Conservation (phyloP, 75 land plant species). For the Pinus albicaulis region DNA sequence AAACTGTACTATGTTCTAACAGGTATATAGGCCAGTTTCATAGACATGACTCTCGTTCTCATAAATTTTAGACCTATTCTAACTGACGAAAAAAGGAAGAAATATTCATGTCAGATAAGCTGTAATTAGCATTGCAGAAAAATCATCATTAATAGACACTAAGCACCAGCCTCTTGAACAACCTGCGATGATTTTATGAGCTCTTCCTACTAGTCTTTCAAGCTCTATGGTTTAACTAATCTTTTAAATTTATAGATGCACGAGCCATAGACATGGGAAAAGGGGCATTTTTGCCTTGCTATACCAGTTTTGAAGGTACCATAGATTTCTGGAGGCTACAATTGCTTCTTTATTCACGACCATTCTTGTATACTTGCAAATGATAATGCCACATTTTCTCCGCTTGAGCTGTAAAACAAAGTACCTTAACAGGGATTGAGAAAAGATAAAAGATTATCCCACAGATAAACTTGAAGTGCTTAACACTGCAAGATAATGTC, state of each 20-base stretch:
- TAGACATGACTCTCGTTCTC: background rate
- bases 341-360: background rate
- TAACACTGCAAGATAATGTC: background rate
- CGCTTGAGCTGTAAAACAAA: slow-evolving; percentile 5
- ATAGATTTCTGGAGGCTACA: background rate
- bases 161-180: too few species aligned
- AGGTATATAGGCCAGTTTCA: background rate
- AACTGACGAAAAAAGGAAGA: background rate
- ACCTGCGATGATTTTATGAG: background rate
- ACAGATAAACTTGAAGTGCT: background rate
- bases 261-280: background rate
- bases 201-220: background rate
- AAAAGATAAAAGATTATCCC: background rate
- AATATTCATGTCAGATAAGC: background rate
- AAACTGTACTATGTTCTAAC: background rate
- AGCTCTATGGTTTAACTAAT: background rate
- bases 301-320: slow-evolving; percentile 1
- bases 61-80: background rate
- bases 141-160: background rate
- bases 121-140: background rate
- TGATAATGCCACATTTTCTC: slow-evolving; percentile 1
- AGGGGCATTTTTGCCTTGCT: background rate
- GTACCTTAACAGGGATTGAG: slow-evolving; percentile 1
- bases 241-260: background rate
- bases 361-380: background rate